These are phyloP conservation scores for Nakataea oryzae DNA, from an alignment of 2,329 filamentous ascomycete species.

Conservation along the genomic window DNA sequence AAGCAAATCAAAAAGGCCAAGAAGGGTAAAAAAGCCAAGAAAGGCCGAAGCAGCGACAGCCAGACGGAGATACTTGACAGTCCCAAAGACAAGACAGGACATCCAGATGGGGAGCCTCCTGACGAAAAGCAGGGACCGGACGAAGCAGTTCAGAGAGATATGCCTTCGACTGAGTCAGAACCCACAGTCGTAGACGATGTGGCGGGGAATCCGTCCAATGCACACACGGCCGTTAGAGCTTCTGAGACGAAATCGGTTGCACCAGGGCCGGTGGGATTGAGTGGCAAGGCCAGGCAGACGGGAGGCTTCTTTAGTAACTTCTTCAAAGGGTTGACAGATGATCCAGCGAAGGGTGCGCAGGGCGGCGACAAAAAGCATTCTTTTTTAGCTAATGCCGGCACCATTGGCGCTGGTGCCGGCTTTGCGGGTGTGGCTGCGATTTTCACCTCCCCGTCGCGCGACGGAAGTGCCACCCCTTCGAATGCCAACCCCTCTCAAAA, in stretches of 20 bases:
- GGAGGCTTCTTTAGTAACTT: constrained; percentile 36
- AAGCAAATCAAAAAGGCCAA: neutral
- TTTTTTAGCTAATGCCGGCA: constrained; percentile 67
- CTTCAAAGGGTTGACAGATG: constrained; percentile 23
- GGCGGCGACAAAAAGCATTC: constrained; percentile 30
- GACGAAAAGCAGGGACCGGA: constrained; percentile 27
- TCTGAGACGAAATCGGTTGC: constrained; percentile 35
- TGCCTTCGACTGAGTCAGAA: constrained; percentile 38
- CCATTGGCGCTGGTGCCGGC: constrained; percentile 60
- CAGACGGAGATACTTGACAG: constrained; percentile 13
- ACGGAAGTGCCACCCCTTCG: constrained; percentile 31
- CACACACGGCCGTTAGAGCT: constrained; percentile 29
- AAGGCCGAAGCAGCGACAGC: constrained; percentile 21
- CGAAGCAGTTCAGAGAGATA: constrained; percentile 30
- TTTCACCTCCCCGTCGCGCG: constrained; percentile 26
- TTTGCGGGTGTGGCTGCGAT: constrained; percentile 36
- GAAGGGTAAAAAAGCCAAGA: constrained; percentile 17
- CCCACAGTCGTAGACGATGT: constrained; percentile 21
- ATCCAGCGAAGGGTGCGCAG: constrained; percentile 18
- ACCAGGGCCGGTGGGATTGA: constrained; percentile 27
- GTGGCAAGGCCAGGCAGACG: constrained; percentile 27
- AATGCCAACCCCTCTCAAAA: constrained; percentile 26
- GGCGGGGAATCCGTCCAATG: constrained; percentile 25
- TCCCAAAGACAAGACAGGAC: constrained; percentile 19
- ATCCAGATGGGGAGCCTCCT: constrained; percentile 26